phyloP scores from a whole-genome alignment of 2,329 filamentous ascomycete species.

The Bisporella sp. region DNA sequence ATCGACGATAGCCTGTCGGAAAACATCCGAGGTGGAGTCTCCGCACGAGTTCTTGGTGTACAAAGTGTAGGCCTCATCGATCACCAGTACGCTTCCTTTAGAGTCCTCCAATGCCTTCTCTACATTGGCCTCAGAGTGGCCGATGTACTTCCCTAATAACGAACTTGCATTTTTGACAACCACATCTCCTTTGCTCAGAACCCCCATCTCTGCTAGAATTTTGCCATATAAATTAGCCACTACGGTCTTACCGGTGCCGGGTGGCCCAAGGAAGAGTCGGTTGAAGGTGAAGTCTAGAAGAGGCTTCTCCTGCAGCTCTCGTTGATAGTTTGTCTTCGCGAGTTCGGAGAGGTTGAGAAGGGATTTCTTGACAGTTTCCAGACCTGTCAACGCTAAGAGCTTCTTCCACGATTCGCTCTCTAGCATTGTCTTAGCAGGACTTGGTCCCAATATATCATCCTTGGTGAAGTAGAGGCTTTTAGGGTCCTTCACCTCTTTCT shows the following conservation, averaged over 20 bases:
- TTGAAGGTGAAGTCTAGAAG: conserved; percentile 58
- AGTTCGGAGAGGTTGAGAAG: conserved; percentile 52
- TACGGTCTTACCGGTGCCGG: conserved; percentile 71
- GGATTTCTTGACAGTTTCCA: conserved; percentile 55
- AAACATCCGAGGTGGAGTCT: conserved; percentile 44
- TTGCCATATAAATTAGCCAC: conserved; percentile 67
- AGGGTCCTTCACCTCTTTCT: too few species aligned
- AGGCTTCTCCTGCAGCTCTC: conserved; percentile 56
- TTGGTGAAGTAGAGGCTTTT: conserved; percentile 40
- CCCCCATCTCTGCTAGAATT: conserved; percentile 60
- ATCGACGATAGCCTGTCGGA: conserved; percentile 59
- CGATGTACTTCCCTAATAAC: conserved; percentile 46
- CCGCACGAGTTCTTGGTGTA: conserved; percentile 19
- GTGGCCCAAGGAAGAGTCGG: conserved; percentile 61
- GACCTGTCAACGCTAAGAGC: conserved; percentile 51
- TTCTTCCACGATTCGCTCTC: conserved; percentile 49
- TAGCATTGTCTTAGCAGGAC: conserved; percentile 47
- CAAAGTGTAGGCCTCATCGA: conserved; percentile 53
- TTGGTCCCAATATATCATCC: conserved; percentile 65
- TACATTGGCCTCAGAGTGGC: conserved; percentile 59
- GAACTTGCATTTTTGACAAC: conserved; percentile 28
- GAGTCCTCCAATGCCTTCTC: conserved; percentile 62
- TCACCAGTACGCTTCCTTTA: conserved; percentile 43
- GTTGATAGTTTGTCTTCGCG: conserved; percentile 55
- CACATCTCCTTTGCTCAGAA: conserved; percentile 58